A percentile compares a stretch with the other conserved stretches of the same genome.
These are phyloP conservation scores for Triglochin maritima DNA, from an alignment of 106 monocot genomes.

Conservation along the genomic window DNA sequence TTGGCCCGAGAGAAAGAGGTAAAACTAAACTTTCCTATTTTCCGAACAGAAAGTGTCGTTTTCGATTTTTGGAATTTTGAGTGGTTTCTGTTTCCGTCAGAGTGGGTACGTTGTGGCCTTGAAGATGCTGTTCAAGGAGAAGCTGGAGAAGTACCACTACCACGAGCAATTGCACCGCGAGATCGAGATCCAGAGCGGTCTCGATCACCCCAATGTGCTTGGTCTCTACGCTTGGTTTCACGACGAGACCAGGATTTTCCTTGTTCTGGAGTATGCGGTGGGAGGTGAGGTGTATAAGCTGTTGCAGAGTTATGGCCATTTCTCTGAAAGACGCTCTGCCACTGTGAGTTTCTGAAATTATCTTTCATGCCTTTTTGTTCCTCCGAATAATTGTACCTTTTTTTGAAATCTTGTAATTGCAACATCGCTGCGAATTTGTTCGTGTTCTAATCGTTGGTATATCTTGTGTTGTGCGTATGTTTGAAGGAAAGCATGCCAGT, in stretches of 20 bases:
- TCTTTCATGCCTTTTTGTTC: background rate
- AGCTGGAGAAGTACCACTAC: constrained; percentile 80
- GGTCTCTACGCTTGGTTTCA: constrained; percentile 84
- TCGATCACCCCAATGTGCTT: constrained; percentile 76
- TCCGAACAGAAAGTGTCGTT: background rate
- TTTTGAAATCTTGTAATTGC: background rate
- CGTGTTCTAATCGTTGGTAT: background rate
- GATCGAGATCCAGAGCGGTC: constrained; percentile 72
- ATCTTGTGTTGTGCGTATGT: too few species aligned
- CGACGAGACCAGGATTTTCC: constrained; percentile 59
- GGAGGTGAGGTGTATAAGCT: constrained; percentile 75
- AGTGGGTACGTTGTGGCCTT: constrained; percentile 72
- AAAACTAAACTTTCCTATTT: background rate
- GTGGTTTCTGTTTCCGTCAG: constrained; percentile 17
- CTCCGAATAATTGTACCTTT: background rate
- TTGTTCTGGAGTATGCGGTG: constrained; percentile 80
- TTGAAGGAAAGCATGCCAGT: too few species aligned
- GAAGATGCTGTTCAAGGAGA: constrained; percentile 76
- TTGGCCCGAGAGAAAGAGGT: constrained; percentile 73
- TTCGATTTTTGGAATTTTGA: too few species aligned
- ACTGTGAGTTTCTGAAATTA: constrained; percentile 33
- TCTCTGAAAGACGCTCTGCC: constrained; percentile 65
- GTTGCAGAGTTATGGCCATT: constrained; percentile 43
- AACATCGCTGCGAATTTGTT: constrained; percentile 9
- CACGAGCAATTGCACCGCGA: constrained; percentile 65